These are phyloP conservation scores for Globisporangium lucens DNA, from an alignment of 352 stramenopile genomes.

Conservation along the genomic window DNA sequence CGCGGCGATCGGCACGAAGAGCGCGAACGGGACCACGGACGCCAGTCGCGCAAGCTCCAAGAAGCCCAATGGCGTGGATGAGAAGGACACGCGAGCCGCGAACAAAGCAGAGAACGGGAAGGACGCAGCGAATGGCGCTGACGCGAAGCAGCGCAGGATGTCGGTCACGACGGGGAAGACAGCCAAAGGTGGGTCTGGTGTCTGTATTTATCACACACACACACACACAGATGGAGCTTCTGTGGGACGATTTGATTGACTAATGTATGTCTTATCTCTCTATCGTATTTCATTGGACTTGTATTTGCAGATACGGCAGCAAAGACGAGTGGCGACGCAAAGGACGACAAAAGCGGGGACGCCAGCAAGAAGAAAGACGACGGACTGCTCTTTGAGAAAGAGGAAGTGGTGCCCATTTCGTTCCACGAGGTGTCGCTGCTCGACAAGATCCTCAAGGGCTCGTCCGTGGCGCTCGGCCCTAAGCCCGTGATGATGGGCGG, in stretches of 20 bases:
- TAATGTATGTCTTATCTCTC: too few relatives aligned
- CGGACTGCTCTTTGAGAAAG: slow-evolving; percentile 66
- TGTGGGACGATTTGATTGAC: background rate
- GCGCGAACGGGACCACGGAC: background rate
- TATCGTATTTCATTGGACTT: background rate
- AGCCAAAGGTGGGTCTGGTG: slow-evolving; percentile 13
- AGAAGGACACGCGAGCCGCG: slow-evolving; percentile 10
- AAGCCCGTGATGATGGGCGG: slow-evolving; percentile 57
- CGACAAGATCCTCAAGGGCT: slow-evolving; percentile 73
- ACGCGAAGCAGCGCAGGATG: slow-evolving; percentile 14
- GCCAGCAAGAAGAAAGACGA: slow-evolving; percentile 29
- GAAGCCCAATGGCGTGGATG: slow-evolving; percentile 7
- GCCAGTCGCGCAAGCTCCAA: slow-evolving; percentile 22
- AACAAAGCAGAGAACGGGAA: slow-evolving; percentile 19
- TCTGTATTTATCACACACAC: background rate
- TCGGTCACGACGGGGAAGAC: slow-evolving; percentile 13
- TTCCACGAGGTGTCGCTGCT: slow-evolving; percentile 70
- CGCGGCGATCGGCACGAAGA: background rate
- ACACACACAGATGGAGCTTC: background rate
- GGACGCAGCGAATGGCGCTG: slow-evolving; percentile 4
- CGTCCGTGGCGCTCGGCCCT: slow-evolving; percentile 38
- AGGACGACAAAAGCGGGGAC: slow-evolving; percentile 18
- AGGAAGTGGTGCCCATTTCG: slow-evolving; percentile 58
- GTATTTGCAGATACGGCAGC: background rate
- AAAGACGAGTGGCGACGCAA: slow-evolving; percentile 6